Percentiles rank a stretch among this genome's conserved stretches.
Evolutionary conservation across 139 green algal genomes (phyloP).

Genomic region (Coelastrella sp.): DNA sequence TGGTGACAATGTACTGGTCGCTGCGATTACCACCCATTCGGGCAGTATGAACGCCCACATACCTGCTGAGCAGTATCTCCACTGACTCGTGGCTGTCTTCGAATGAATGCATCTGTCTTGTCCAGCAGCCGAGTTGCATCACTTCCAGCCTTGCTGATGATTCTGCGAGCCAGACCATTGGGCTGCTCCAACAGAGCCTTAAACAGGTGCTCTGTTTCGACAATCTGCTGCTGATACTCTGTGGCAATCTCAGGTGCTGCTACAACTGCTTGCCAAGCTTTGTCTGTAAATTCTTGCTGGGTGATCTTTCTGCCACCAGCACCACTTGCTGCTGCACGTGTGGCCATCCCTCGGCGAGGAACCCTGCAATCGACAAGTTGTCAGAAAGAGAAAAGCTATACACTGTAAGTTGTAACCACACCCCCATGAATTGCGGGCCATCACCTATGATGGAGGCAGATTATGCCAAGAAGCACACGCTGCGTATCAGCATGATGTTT

Average conservation of each 20-base stretch:
- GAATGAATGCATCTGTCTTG: constrained; percentile 83
- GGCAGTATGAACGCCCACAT: no score
- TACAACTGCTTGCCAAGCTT: constrained; percentile 91
- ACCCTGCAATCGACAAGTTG: neutral
- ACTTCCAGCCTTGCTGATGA: constrained; percentile 88
- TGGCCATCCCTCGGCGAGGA: constrained; percentile 4
- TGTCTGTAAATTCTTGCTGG: constrained; percentile 97
- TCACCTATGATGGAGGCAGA: no score
- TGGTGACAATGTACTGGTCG: neutral
- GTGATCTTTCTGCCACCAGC: constrained; percentile 80
- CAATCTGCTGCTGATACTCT: constrained; percentile 87
- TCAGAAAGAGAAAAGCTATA: neutral
- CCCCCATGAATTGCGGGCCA: no score
- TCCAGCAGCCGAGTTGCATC: constrained; percentile 87
- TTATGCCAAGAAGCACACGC: no score
- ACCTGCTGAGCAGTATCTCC: constrained; percentile 60
- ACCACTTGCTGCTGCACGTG: constrained; percentile 9
- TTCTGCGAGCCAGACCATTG: constrained; percentile 88
- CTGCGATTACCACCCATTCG: neutral
- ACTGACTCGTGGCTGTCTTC: constrained; percentile 79
- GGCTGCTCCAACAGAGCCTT: constrained; percentile 97
- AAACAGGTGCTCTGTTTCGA: constrained; percentile 98
- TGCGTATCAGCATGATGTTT: no score
- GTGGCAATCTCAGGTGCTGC: constrained; percentile 88
- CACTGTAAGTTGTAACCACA: no score